Base-by-base conservation (phyloP, 2,329 filamentous ascomycete species). In the Bipolaris sorokiniana region DNA sequence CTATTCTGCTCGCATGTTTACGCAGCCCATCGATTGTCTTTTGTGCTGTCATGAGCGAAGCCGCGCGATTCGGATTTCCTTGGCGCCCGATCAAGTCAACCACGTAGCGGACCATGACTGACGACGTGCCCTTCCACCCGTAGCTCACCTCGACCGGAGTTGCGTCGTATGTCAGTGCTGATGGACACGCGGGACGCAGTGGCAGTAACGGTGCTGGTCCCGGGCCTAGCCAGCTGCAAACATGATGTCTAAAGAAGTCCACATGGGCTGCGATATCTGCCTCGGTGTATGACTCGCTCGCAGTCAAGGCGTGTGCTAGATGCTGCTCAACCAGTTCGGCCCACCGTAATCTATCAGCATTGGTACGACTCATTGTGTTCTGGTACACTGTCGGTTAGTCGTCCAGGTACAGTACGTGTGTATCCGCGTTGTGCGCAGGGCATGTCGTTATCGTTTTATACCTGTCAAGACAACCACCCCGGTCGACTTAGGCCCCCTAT, bases 271-370 rank as follows among this genome's bases (percentile, higher is more conserved):
- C n/a, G 33, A 48, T 37, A n/a, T 37, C 28, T 7, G 15, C 15
- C 15, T 34, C n/a, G 10, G 13, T 16, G 15, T 48, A 48, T 31
- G 46, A 48, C 22, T 18, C 31, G 18, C 46, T 48, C 16, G 46
- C 31, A 23, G 13, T 13, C 10, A 48, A 18, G n/a, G 28, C 28
- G 31, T 36, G 45, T 36, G 28, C 31, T 28, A 48, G 28, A 18
- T 48, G 46, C 31, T 16, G 33, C 13, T 31, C 31, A 7, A 48
- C 28, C 18, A 37, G 46, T 18, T 33, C 13, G 3, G 46, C 18
- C 46, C 46, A 48, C 13, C 36, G 36, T n/a, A 16, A 7, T 64
- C 36, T n/a, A 16, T 38, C 36, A 7, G n/a, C n/a, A 7, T 38
- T 16, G n/a, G 15, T 28, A 10, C 26, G 26, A 10, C 26, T 28